Percentiles rank a stretch among this genome's conserved stretches.
Evolutionary conservation across 139 green algal genomes (phyloP).

Genomic region (Tetradesmus lagerheimii): DNA sequence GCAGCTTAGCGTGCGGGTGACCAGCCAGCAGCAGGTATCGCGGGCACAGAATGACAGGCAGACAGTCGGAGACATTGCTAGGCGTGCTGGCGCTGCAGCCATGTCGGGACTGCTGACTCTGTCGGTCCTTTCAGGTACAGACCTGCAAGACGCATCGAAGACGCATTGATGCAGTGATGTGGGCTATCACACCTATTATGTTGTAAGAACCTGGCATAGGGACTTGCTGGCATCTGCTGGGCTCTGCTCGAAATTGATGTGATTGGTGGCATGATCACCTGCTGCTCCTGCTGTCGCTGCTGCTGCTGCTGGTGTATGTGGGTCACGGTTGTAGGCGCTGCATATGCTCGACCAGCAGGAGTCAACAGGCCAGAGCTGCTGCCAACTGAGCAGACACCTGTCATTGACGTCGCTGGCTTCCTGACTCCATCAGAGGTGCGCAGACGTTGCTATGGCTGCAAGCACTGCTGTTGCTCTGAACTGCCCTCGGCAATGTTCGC

Average conservation of each 20-base stretch:
- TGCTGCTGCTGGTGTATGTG: background rate
- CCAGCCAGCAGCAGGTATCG: background rate
- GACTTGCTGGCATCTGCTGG: background rate
- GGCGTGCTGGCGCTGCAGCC: constrained; percentile 13
- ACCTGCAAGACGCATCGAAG: background rate
- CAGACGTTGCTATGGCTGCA: background rate
- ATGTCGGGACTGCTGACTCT: constrained; percentile 17
- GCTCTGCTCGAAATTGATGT: background rate
- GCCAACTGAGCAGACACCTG: constrained; percentile 74
- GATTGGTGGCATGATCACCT: background rate
- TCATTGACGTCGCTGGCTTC: constrained; percentile 97
- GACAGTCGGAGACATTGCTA: background rate
- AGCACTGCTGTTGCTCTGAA: no score
- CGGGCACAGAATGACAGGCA: background rate
- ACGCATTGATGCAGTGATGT: background rate
- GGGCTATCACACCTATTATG: background rate
- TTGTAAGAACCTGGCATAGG: background rate
- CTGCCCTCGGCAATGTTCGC: no score
- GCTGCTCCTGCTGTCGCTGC: background rate
- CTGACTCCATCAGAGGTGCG: constrained; percentile 86
- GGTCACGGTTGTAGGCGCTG: background rate
- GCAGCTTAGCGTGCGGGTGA: background rate
- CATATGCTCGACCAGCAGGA: constrained; percentile 81
- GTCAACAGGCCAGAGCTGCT: constrained; percentile 98
- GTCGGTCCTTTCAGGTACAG: constrained; percentile 28